These are phyloP conservation scores for Diutina rugosa DNA, from an alignment of 1,139 yeast species.

Conservation along the genomic window DNA sequence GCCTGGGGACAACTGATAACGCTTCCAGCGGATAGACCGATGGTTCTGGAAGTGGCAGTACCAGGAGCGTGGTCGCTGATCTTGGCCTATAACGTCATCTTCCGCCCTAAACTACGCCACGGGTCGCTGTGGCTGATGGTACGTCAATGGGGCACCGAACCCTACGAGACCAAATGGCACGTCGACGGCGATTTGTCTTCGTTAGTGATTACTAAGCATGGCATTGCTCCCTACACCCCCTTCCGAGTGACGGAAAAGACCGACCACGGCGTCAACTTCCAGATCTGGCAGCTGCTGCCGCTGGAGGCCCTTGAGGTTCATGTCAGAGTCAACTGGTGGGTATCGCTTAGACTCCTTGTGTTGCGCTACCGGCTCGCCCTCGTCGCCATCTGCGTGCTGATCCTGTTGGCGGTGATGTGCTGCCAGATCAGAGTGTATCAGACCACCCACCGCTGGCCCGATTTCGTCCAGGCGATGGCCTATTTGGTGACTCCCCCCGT, in stretches of 20 bases:
- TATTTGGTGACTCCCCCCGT: constrained; percentile 12
- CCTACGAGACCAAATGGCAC: constrained; percentile 72
- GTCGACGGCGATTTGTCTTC: constrained; percentile 25
- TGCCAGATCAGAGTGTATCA: constrained; percentile 32
- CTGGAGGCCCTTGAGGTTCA: constrained; percentile 14
- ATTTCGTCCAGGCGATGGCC: constrained; percentile 34
- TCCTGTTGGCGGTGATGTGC: constrained; percentile 29
- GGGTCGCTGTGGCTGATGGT: constrained; percentile 17
- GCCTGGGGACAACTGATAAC: neutral
- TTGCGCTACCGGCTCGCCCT: constrained; percentile 52
- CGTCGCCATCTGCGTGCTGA: constrained; percentile 42
- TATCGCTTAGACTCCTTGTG: constrained; percentile 39
- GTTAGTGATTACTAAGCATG: constrained; percentile 37
- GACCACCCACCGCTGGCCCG: constrained; percentile 31
- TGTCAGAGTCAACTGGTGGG: constrained; percentile 27
- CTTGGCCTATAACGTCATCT: constrained; percentile 35
- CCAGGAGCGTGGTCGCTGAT: constrained; percentile 53
- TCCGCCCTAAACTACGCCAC: constrained; percentile 9
- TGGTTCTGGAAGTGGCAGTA: constrained; percentile 34
- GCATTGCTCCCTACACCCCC: constrained; percentile 74
- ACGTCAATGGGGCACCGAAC: constrained; percentile 55
- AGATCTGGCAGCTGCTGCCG: constrained; percentile 25
- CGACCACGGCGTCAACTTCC: constrained; percentile 22
- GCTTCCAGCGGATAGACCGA: constrained; percentile 20
- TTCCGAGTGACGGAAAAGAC: constrained; percentile 15